phyloP scores from a whole-genome alignment of 1,139 yeast species.

The Zygosaccharomyces sapae region DNA sequence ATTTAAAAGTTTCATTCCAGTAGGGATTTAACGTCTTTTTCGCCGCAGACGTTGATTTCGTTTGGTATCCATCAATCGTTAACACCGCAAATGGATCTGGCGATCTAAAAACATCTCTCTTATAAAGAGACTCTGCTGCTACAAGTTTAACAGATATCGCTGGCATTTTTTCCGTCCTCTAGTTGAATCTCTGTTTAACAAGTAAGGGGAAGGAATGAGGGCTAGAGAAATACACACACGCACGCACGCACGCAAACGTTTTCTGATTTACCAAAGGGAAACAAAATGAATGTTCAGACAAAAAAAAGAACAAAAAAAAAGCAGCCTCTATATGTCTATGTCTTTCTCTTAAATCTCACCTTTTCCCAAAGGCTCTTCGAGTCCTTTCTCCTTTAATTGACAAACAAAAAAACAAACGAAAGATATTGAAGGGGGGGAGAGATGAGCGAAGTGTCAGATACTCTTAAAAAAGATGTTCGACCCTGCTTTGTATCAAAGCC shows the following conservation, averaged over 20 bases:
- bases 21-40: conserved; percentile 93
- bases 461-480: no score
- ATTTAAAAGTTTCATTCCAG: conserved; percentile 89
- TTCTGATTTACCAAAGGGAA: no score
- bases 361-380: not conserved
- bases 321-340: not conserved
- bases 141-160: conserved; percentile 69
- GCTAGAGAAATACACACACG: no score
- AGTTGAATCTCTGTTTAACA: no score
- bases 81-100: conserved; percentile 98
- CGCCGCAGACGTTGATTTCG: conserved; percentile 90
- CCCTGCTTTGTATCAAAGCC: no score
- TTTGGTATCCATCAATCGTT: conserved; percentile 94
- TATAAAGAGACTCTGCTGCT: conserved; percentile 93
- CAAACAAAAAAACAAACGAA: not conserved
- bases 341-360: not conserved
- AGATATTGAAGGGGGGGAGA: not conserved
- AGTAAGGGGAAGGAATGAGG: no score
- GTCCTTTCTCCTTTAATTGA: not conserved
- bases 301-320: no score
- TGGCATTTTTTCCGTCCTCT: conserved; percentile 14
- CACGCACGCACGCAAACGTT: no score
- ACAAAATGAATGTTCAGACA: no score
- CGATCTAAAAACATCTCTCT: conserved; percentile 88
- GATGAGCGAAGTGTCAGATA: no score